phyloP scores from a whole-genome alignment of 495 filamentous ascomycete genomes.

The Parachaetomium inaequale region DNA sequence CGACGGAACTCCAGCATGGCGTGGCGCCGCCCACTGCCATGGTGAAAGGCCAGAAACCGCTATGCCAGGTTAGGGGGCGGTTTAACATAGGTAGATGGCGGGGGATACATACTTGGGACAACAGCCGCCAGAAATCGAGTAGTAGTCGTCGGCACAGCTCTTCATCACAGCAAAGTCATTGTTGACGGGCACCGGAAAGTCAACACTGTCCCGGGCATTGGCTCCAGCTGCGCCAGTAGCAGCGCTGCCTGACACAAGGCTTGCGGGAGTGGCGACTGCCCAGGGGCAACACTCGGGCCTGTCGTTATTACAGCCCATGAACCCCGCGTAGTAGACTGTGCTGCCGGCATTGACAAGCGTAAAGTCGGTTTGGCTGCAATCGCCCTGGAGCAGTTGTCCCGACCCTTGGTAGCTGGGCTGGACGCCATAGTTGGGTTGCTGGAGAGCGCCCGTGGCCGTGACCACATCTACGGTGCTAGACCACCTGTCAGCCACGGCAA shows the following conservation, averaged over 20 bases:
- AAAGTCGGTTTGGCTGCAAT: slow-evolving; percentile 26
- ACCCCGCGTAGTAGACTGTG: slow-evolving; percentile 28
- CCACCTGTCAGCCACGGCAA: not conserved
- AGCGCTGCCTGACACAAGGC: not conserved
- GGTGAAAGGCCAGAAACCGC: slow-evolving; percentile 28
- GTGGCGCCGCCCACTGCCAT: slow-evolving; percentile 24
- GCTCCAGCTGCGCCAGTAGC: not conserved
- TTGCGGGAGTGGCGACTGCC: slow-evolving; percentile 13
- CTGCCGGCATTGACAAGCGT: slow-evolving; percentile 28
- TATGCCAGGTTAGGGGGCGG: not conserved
- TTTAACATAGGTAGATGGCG: no score
- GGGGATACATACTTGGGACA: slow-evolving; percentile 26
- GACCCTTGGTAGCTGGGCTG: slow-evolving; percentile 21
- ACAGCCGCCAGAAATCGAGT: slow-evolving; percentile 29
- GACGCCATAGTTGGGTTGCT: slow-evolving; percentile 8
- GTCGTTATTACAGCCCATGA: slow-evolving; percentile 28
- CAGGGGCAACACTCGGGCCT: slow-evolving; percentile 32
- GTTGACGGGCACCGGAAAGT: slow-evolving; percentile 24
- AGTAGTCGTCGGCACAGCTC: slow-evolving; percentile 30
- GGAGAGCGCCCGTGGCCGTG: slow-evolving; percentile 4
- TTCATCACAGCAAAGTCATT: slow-evolving; percentile 5
- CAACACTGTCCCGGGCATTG: not conserved
- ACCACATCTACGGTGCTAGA: slow-evolving; percentile 22
- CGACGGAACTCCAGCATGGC: slow-evolving; percentile 27
- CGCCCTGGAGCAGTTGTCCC: slow-evolving; percentile 24